Conservation (phyloP, 2,329 filamentous ascomycete genomes). For the Xylaria sp. region DNA sequence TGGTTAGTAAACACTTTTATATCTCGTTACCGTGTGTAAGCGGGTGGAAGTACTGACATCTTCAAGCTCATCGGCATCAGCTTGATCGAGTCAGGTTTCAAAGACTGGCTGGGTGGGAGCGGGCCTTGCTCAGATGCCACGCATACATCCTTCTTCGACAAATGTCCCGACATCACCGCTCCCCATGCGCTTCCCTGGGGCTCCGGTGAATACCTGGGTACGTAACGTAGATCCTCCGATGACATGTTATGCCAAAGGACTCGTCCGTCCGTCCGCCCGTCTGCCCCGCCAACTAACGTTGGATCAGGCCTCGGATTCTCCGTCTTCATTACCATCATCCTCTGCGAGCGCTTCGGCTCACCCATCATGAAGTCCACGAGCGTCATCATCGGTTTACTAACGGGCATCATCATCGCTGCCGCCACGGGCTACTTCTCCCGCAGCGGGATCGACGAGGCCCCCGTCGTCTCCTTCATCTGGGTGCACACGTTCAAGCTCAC, state of each 20-base stretch:
- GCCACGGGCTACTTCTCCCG: slow-evolving; percentile 82
- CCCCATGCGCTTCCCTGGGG: slow-evolving; percentile 82
- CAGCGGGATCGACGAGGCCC: slow-evolving; percentile 76
- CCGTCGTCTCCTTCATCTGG: slow-evolving; percentile 81
- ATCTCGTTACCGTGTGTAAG: not conserved
- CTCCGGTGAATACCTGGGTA: slow-evolving; percentile 78
- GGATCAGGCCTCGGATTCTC: slow-evolving; percentile 73
- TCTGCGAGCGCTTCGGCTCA: slow-evolving; percentile 83
- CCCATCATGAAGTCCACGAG: slow-evolving; percentile 87
- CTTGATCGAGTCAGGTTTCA: slow-evolving; percentile 76
- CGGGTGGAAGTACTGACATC: not conserved
- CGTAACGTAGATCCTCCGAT: slow-evolving; percentile 31
- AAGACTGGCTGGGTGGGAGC: slow-evolving; percentile 81
- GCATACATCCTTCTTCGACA: slow-evolving; percentile 65
- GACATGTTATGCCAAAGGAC: too few species aligned
- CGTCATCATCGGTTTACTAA: slow-evolving; percentile 78
- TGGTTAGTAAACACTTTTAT: slow-evolving; percentile 45
- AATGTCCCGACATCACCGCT: slow-evolving; percentile 74
- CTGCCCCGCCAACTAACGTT: slow-evolving; percentile 3
- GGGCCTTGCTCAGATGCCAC: slow-evolving; percentile 67
- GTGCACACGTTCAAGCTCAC: slow-evolving; percentile 78
- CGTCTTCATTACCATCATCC: slow-evolving; percentile 81
- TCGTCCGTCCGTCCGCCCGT: not conserved
- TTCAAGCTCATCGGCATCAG: slow-evolving; percentile 74
- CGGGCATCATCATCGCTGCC: slow-evolving; percentile 82